phyloP scores from a whole-genome alignment of 2,329 filamentous ascomycete genomes.

The Diplodia corticola region DNA sequence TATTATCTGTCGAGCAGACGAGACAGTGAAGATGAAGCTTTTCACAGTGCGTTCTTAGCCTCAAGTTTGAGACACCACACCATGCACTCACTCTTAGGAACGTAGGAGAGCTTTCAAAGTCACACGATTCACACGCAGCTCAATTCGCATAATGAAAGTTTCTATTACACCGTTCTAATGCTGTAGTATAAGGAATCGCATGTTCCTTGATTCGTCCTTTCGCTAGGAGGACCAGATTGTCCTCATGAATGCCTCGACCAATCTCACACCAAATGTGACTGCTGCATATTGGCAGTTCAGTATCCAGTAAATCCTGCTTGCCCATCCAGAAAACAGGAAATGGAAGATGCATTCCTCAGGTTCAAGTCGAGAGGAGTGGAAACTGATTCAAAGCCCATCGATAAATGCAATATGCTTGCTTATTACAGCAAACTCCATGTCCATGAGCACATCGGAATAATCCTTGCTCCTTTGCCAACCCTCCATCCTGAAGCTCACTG shows the following conservation, averaged over 20 bases:
- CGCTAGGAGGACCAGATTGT: background rate
- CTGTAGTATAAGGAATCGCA: background rate
- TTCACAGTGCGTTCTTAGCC: background rate
- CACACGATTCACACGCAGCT: background rate
- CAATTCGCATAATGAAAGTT: background rate
- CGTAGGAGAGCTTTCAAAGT: background rate
- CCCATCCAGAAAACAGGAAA: background rate
- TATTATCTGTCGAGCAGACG: background rate
- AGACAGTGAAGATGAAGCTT: background rate
- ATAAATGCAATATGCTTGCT: background rate
- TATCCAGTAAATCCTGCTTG: background rate
- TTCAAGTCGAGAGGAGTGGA: background rate
- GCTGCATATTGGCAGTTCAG: background rate
- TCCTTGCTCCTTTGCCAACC: background rate
- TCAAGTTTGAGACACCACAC: background rate
- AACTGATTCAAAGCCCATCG: background rate
- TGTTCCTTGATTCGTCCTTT: background rate
- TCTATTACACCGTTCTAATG: slow-evolving; percentile 19
- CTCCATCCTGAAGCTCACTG: background rate
- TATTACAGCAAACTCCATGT: background rate
- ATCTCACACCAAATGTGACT: background rate
- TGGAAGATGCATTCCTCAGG: background rate
- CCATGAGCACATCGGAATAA: background rate
- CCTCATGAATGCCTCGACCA: background rate
- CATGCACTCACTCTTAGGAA: background rate